phyloP scores from a whole-genome alignment of 305 asterid genomes.

The Solanum hybrid region DNA sequence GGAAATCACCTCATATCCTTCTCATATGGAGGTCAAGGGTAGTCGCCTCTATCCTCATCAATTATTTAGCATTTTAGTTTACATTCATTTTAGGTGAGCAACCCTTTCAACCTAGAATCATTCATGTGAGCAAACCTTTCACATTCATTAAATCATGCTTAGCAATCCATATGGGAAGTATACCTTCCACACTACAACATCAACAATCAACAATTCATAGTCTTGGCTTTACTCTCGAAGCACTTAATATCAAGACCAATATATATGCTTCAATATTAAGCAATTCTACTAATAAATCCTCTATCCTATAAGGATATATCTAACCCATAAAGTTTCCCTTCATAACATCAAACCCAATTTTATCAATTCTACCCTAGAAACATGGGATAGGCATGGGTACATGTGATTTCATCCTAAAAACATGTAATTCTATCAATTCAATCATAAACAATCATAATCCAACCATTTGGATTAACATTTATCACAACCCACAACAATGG shows the following conservation, averaged over 20 bases:
- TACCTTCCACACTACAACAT: neutral
- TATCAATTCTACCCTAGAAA: neutral
- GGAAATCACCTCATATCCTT: too few species aligned
- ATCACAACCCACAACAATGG: neutral
- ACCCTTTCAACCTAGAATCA: neutral
- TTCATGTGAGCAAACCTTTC: neutral
- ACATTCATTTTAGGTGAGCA: neutral
- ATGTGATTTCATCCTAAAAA: neutral
- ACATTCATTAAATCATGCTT: neutral
- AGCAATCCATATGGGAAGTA: neutral
- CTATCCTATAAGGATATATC: neutral
- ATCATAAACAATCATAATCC: neutral
- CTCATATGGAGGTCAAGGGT: neutral
- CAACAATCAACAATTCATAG: neutral
- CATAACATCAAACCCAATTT: neutral
- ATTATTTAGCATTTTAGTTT: neutral
- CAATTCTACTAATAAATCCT: neutral
- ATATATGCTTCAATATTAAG: too few species aligned
- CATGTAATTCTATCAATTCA: neutral
- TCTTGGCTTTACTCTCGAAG: neutral
- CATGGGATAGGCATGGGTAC: neutral
- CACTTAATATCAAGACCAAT: neutral
- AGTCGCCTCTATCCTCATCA: neutral
- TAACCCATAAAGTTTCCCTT: neutral
- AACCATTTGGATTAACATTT: neutral